Evolutionary conservation across 1,284 basidiomycete species (phyloP), one percentile per base, ranked within the genome.

Genomic region (Microbotryum violaceum): DNA sequence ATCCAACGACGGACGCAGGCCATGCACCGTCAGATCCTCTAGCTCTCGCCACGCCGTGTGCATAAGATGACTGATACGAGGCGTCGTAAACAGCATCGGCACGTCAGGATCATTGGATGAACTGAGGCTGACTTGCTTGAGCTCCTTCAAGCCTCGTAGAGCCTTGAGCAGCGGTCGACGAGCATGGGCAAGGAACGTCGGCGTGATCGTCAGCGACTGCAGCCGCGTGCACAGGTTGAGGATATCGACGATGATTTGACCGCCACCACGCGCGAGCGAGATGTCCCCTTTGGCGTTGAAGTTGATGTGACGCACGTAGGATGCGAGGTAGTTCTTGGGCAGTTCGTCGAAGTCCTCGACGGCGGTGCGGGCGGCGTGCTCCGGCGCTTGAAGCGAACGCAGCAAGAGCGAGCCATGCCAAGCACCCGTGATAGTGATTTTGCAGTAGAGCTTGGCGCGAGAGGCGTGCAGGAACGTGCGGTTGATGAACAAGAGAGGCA

Each of bases 401-500:
- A 65, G 63, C 2, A 71, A 25, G 16, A 70, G 58, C 25, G 51
- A 57, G 2, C 58, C 66, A 5, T 54, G 49, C 50, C 48, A 67
- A 1, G 64, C 52, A 3, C 25, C 20, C 10, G n/a, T 2, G 47
- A 60, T 8, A 12, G 31, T 21, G 4, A 65, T 37, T 42, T n/a
- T 29, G 23, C 51, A 46, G 61, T 71, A 71, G 12, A 71, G 56
- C 16, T 56, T 27, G 29, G 58, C 56, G 27, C 70, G 63, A 5
- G 61, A n/a, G 3, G 67, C 65, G 49, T 66, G 65, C 2, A 71
- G 58, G 62, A 71, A 71, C 6, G 68, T 51, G 27, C 70, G 63
- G 33, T 63, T 65, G 59, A 69, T 29, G 59, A 61, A 59, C 12
- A 64, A 44, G 21, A 71, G 62, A 4, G 70, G 69, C n/a, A 71